Base-by-base conservation (phyloP, 2,329 filamentous ascomycete species). In the Sclerotinia glacialis region DNA sequence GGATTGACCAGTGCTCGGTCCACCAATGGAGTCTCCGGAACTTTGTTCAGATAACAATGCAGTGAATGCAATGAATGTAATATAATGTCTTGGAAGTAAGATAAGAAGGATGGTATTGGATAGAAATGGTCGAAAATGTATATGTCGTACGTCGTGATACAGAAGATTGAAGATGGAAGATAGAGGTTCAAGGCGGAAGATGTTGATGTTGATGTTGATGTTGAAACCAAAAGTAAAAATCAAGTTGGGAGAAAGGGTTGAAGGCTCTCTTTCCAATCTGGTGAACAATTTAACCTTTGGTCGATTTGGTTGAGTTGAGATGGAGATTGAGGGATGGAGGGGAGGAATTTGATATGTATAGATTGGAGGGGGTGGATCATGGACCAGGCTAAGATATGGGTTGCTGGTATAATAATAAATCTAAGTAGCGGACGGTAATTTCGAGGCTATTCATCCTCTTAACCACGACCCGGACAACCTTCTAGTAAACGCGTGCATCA, bases 181-280 rank as follows among this genome's bases (percentile, higher is more conserved):
- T n/a, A 46, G 16, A 56, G 26, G 54, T 42, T 40, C n/a, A n/a
- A n/a, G n/a, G 18, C 3, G 2, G 37, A 37, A 55, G 53, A 26
- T 5, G 7, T 26, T 42, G 31, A 23, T 55, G 1, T 0, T 9
- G 34, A 14, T 18, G 53, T 55, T 37, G 21, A 26, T 11, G 37
- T 11, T 37, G 23, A 37, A 61, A 31, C 12, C 26, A 23, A 28
- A 52, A 28, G 46, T 52, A 26, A 8, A 42, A 40, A 47, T 63
- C n/a, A n/a, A 49, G 8, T 53, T 23, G 40, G 40, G n/a, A 64
- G 63, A 59, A 59, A 59, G 44, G 42, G 31, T 65, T 59, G 56
- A 47, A 59, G 40, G 34, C 42, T 34, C 18, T 47, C 42, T 59
- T 59, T 59, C 42, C n/a, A n/a, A n/a, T n/a, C n/a, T n/a, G n/a